phyloP scores from a whole-genome alignment of 345 rosid species.

The Hibiscus syriacus region DNA sequence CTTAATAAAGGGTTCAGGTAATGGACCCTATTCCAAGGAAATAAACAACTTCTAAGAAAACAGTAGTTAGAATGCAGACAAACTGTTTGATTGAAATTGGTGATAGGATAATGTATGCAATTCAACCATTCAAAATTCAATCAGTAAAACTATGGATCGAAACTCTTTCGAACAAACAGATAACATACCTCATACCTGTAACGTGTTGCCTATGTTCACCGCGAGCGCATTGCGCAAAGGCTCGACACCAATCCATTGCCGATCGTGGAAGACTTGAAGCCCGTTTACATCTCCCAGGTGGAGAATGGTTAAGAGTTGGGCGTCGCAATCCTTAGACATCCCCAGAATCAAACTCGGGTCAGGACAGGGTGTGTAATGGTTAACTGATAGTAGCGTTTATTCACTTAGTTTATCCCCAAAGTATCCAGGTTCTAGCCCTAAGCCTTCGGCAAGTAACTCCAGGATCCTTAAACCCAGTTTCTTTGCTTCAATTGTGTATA shows the following conservation, averaged over 20 bases:
- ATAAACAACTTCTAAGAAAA: no score
- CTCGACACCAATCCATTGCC: slow-evolving; percentile 22
- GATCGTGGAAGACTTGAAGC: slow-evolving; percentile 28
- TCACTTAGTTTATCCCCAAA: slow-evolving; percentile 9
- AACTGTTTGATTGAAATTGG: no score
- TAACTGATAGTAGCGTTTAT: background rate
- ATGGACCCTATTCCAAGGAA: no score
- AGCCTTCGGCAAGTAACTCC: slow-evolving; percentile 24
- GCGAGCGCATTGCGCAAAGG: slow-evolving; percentile 25
- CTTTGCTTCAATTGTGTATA: slow-evolving; percentile 18
- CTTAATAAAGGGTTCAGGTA: no score
- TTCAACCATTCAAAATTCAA: background rate
- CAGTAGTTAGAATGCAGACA: no score
- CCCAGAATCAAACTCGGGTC: slow-evolving; percentile 31
- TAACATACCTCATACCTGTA: slow-evolving; percentile 6
- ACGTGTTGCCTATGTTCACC: slow-evolving; percentile 21
- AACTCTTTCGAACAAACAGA: no score
- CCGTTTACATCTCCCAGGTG: slow-evolving; percentile 25
- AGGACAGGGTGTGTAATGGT: slow-evolving; percentile 30
- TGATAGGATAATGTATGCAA: background rate
- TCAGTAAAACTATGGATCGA: no score
- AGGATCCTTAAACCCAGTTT: slow-evolving; percentile 21
- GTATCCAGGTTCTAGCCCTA: slow-evolving; percentile 20
- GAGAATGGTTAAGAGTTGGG: slow-evolving; percentile 19
- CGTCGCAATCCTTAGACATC: slow-evolving; percentile 18